Evolutionary conservation across 192 early-diverging fungal species (phyloP).

Genomic region (Dimargaris verticillata): DNA sequence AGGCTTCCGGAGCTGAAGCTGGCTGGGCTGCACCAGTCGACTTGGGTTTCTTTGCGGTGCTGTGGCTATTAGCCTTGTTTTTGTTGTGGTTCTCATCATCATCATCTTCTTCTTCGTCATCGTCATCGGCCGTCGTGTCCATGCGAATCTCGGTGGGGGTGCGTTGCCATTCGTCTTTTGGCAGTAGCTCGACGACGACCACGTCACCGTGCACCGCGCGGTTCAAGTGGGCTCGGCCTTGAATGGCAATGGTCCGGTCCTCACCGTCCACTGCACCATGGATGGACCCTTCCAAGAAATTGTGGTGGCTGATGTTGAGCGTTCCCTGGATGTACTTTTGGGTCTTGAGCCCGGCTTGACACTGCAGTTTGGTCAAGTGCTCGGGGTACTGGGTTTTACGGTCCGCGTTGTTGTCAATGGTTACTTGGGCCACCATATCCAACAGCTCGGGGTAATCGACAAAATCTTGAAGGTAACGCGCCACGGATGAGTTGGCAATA

Average conservation of each 20-base stretch:
- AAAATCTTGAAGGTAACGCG: constrained; percentile 57
- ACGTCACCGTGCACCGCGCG: constrained; percentile 84
- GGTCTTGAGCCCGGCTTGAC: constrained; percentile 70
- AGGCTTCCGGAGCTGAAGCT: constrained; percentile 12
- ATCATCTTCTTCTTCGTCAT: constrained; percentile 42
- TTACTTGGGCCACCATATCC: constrained; percentile 65
- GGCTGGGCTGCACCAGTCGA: constrained; percentile 13
- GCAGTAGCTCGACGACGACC: constrained; percentile 74
- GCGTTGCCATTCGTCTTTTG: constrained; percentile 69
- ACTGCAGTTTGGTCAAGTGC: constrained; percentile 60
- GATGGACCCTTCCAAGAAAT: constrained; percentile 74
- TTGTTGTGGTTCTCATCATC: constrained; percentile 4
- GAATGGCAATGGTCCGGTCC: constrained; percentile 54
- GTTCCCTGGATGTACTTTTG: constrained; percentile 66
- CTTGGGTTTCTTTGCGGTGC: constrained; percentile 17
- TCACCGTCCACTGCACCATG: constrained; percentile 57
- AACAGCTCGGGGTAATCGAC: constrained; percentile 69
- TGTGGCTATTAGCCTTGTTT: constrained; percentile 1
- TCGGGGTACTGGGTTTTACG: constrained; percentile 35
- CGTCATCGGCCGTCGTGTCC: constrained; percentile 53
- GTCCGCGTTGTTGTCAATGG: constrained; percentile 25
- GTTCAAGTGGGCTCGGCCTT: constrained; percentile 74
- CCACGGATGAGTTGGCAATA: constrained; percentile 53
- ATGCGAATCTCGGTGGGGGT: constrained; percentile 51
- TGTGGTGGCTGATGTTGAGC: constrained; percentile 67